phyloP scores from a whole-genome alignment of 225 moss, liverwort and hornwort genomes.

The Marchantia polymorpha region DNA sequence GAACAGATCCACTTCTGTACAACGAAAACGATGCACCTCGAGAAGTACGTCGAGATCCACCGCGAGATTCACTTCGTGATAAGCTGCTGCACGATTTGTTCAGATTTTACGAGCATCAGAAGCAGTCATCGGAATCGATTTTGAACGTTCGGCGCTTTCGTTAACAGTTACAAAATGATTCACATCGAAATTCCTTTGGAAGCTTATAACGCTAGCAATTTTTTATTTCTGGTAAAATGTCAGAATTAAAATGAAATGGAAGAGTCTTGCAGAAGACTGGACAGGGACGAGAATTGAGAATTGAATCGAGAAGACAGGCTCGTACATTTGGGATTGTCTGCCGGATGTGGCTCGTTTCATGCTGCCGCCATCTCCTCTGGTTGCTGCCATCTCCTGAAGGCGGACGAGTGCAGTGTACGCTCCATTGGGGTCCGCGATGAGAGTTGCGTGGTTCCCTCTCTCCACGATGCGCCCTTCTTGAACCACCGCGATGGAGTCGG shows the following conservation, averaged over 20 bases:
- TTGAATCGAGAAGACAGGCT: not conserved
- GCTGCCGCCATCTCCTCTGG: constrained; percentile 1
- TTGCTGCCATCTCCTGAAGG: constrained; percentile 40
- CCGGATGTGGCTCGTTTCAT: constrained; percentile 22
- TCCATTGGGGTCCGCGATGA: constrained; percentile 26
- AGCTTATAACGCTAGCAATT: too few species aligned
- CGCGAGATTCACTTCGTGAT: constrained; percentile 13
- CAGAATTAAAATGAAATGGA: not conserved
- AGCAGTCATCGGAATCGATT: not conserved
- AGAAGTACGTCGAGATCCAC: not conserved
- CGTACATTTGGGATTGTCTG: not conserved
- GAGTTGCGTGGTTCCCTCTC: constrained; percentile 30
- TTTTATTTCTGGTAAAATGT: too few species aligned
- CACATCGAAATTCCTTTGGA: too few species aligned
- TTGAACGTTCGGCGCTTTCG: not conserved
- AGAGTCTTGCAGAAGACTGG: not conserved
- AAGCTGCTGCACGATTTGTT: constrained; percentile 10
- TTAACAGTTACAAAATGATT: too few species aligned
- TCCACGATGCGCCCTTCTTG: constrained; percentile 41
- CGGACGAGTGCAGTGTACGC: constrained; percentile 41
- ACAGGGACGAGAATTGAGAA: not conserved
- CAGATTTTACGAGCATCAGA: not conserved
- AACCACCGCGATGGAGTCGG: constrained; percentile 43
- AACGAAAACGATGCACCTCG: constrained; percentile 2
- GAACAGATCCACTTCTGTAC: constrained; percentile 11